Evolutionary conservation across 2,329 filamentous ascomycete species (phyloP).

Genomic region (Paraphoma sp.): DNA sequence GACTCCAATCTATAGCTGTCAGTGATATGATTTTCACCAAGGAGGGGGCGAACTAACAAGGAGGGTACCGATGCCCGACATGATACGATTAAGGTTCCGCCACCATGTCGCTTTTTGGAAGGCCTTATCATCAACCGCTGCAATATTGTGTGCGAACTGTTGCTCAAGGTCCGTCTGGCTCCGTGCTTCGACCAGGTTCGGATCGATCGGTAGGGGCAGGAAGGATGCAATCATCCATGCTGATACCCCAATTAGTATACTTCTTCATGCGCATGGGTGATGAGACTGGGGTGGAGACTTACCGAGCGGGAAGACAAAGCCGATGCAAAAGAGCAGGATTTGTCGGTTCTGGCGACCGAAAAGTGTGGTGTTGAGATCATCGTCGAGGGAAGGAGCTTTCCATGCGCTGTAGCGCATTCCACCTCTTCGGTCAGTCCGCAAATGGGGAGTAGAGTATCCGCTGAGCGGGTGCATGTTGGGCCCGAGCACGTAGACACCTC

Average conservation of each 20-base stretch:
- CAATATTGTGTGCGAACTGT: slow-evolving; percentile 53
- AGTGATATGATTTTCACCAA: slow-evolving; percentile 10
- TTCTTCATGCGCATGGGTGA: slow-evolving; percentile 10
- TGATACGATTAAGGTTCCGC: slow-evolving; percentile 67
- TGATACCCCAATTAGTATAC: slow-evolving; percentile 41
- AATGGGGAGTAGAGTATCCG: slow-evolving; percentile 43
- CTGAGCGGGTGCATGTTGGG: slow-evolving; percentile 33
- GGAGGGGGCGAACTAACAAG: slow-evolving; percentile 54
- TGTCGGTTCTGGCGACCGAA: slow-evolving; percentile 76
- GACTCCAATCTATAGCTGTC: slow-evolving; percentile 30
- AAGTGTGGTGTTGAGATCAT: slow-evolving; percentile 65
- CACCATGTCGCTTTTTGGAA: slow-evolving; percentile 70
- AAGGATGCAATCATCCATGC: slow-evolving; percentile 83
- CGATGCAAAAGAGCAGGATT: slow-evolving; percentile 74
- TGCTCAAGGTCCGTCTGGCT: slow-evolving; percentile 49
- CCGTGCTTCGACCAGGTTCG: slow-evolving; percentile 51
- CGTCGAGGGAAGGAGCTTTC: slow-evolving; percentile 75
- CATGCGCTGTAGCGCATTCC: slow-evolving; percentile 65
- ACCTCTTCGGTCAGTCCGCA: slow-evolving; percentile 51
- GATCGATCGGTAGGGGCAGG: slow-evolving; percentile 71
- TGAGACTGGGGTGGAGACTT: slow-evolving; percentile 21
- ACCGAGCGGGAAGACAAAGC: slow-evolving; percentile 76
- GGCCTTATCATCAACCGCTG: slow-evolving; percentile 55
- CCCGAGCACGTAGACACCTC: slow-evolving; percentile 35
- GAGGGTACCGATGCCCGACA: slow-evolving; percentile 63